Evolutionary conservation across 257 asterid genomes (phyloP).

Genomic region (Capsicum pubescens): DNA sequence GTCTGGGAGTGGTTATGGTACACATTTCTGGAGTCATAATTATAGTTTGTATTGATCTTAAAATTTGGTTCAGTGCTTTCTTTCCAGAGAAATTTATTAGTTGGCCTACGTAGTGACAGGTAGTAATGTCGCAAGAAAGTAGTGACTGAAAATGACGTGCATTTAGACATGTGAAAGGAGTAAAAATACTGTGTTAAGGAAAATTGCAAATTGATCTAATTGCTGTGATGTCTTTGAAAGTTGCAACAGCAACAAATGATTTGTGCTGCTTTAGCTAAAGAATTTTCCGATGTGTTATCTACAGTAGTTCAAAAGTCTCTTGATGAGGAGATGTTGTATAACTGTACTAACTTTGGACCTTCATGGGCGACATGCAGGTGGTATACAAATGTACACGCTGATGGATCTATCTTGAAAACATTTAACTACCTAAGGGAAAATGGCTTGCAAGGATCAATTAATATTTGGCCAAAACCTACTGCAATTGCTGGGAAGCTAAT

Average conservation of each 20-base stretch:
- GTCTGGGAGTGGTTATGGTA: not conserved
- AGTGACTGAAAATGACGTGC: not conserved
- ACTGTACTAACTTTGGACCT: slow-evolving; percentile 23
- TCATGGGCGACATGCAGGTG: slow-evolving; percentile 62
- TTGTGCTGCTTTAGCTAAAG: not conserved
- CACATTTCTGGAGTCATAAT: not conserved
- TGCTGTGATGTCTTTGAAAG: not conserved
- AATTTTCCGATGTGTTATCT: not conserved
- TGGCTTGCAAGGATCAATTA: slow-evolving; percentile 70
- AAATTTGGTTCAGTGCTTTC: slow-evolving; percentile 9
- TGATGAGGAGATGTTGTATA: not conserved
- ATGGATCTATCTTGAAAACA: slow-evolving; percentile 83
- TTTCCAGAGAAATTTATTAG: not conserved
- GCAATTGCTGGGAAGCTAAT: slow-evolving; percentile 75
- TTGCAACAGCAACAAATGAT: not conserved
- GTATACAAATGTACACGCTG: slow-evolving; percentile 97
- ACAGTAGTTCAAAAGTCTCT: not conserved
- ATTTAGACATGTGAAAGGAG: not conserved
- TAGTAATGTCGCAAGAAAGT: not conserved
- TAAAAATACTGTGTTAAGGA: not conserved
- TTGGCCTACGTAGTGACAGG: not conserved
- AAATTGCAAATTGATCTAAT: not conserved
- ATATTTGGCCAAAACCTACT: slow-evolving; percentile 88
- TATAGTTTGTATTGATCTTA: not conserved
- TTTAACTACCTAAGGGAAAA: slow-evolving; percentile 59